Base-by-base conservation (phyloP, 208 protist genomes). In the Acanthamoeba sp. region DNA sequence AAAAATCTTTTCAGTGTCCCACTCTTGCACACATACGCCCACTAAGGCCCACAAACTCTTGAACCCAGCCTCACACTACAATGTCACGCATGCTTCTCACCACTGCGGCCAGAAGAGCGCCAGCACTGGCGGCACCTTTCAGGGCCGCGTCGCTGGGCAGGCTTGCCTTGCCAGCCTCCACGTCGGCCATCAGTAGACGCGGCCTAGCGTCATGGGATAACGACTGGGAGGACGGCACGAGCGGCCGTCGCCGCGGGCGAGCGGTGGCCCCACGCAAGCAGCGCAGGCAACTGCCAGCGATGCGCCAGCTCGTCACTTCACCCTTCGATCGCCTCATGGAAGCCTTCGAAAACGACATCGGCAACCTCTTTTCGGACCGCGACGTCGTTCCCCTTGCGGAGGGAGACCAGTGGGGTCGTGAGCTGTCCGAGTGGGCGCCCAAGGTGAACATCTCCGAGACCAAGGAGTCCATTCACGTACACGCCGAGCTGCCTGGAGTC, bases 401-500 rank as follows among this genome's bases (percentile, higher is more conserved):
- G 6, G 40, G 73, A 3, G 40, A 32, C 36, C 32, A 57, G 42
- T 85, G 34, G 16, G 42, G 76, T 27, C 18, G 76, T 40, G 40
- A 76, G 66, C 34, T 85, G 40, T 48, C 24, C 34, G 50, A 64
- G 42, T 93, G 89, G 89, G 50, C 40, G 32, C 89, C 89, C 42
- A 55, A 34, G 14, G 89, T 93, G 18, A 62, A 93, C 50, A 7
- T 93, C 38, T 38, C 40, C 62, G 89, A 93, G 89, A 80, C 24
- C 59, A 62, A 93, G 36, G 27, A 27, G 6, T 7, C 40, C 32
- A 36, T 93, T 9, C 40, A 57, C n/a, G 62, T 93, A 7, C 89
- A 93, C 38, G 89, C 89, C n/a, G 89, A 93, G 89, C 50, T 93
- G 40, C 89, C 89, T 14, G 89, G 89, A 2, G 89, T 93, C 18